phyloP scores from a whole-genome alignment of 768 basidiomycete genomes.

The Dacryopinax spathularia region DNA sequence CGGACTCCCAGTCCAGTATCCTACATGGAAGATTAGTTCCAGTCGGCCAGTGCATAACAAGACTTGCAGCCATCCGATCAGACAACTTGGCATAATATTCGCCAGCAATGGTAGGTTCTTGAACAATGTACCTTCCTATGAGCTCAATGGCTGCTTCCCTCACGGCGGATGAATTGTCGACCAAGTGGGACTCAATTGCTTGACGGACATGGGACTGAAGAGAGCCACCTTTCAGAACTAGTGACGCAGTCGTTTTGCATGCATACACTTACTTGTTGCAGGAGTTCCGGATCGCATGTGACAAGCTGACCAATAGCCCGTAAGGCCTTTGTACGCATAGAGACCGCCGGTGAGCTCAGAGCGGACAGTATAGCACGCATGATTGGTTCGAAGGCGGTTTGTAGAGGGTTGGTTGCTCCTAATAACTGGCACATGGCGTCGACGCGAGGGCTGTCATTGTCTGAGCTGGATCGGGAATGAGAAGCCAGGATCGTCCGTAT shows the following conservation, averaged over 20 bases:
- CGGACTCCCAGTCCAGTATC: conserved; percentile 89
- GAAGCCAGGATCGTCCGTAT: not conserved
- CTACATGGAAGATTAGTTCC: conserved; percentile 28
- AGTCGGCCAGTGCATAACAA: not conserved
- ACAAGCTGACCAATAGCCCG: conserved; percentile 80
- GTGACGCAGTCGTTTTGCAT: not conserved
- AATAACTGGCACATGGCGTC: conserved; percentile 63
- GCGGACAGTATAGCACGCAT: conserved; percentile 63
- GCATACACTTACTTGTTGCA: conserved; percentile 45
- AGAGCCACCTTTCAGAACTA: conserved; percentile 6
- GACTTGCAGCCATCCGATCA: conserved; percentile 53
- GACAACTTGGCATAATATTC: conserved; percentile 82
- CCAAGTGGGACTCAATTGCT: conserved; percentile 77
- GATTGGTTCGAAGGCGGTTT: conserved; percentile 71
- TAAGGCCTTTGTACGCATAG: conserved; percentile 88
- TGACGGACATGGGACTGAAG: conserved; percentile 59
- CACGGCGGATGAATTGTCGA: conserved; percentile 85
- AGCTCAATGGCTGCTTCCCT: conserved; percentile 94
- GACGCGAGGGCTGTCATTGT: conserved; percentile 53
- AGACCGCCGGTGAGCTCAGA: conserved; percentile 74
- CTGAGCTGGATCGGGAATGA: conserved; percentile 32
- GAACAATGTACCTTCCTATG: conserved; percentile 93
- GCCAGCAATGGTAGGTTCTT: conserved; percentile 71
- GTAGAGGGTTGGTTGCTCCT: conserved; percentile 59
- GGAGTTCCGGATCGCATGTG: conserved; percentile 70